These are phyloP conservation scores for Zoysia pacifica DNA, from an alignment of 176 grass and related monocot genomes.

Conservation along the genomic window DNA sequence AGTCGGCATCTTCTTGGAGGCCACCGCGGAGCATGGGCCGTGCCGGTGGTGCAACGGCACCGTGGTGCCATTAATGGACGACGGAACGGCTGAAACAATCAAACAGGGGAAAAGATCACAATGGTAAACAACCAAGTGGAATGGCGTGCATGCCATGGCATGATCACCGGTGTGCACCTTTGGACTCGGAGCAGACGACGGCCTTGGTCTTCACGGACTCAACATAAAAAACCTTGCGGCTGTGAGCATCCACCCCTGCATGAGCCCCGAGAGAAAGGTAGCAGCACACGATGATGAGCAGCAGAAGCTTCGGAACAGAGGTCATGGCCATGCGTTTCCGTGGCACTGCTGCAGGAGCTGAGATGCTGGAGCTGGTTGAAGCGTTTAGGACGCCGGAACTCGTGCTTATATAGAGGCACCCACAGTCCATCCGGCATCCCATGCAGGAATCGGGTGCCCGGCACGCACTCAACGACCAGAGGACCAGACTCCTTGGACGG, in stretches of 20 bases:
- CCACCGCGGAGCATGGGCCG: constrained; percentile 59
- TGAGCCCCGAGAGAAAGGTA: not conserved
- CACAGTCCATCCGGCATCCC: not conserved
- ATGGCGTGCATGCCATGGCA: not conserved
- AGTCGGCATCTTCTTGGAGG: not conserved
- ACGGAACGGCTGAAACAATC: constrained; percentile 15
- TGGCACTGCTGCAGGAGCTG: not conserved
- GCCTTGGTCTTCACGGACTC: not conserved
- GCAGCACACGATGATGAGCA: constrained; percentile 23
- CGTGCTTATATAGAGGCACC: constrained; percentile 22
- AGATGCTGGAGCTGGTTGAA: not conserved
- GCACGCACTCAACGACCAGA: not conserved
- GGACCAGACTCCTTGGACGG: not conserved
- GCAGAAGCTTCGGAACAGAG: constrained; percentile 3
- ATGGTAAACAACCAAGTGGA: not conserved
- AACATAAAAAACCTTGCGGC: not conserved
- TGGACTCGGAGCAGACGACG: not conserved
- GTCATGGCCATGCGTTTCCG: constrained; percentile 3
- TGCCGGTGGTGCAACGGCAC: constrained; percentile 55
- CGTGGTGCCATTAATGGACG: not conserved
- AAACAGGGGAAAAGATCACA: not conserved
- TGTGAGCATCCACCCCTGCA: not conserved
- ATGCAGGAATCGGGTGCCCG: constrained; percentile 1
- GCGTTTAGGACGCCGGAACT: not conserved
- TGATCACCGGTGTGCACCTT: not conserved